Conservation (phyloP, 2,329 filamentous ascomycete genomes). For the Diplocarpon mali region DNA sequence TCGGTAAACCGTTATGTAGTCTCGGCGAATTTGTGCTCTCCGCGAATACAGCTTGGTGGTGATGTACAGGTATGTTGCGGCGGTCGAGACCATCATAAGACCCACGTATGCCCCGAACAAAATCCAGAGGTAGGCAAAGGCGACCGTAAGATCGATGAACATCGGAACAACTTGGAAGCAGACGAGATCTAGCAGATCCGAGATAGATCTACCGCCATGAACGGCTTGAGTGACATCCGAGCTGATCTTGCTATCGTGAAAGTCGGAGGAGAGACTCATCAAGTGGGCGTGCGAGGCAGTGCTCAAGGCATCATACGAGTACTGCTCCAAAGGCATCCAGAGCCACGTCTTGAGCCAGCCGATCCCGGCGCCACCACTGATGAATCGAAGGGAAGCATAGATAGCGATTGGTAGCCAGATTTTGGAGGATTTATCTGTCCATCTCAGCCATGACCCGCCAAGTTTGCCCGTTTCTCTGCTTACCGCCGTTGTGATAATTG, state of each 20-base stretch:
- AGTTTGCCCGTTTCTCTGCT: neutral
- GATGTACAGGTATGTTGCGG: conserved; percentile 40
- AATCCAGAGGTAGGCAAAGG: conserved; percentile 47
- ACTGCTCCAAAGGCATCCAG: conserved; percentile 44
- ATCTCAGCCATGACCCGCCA: too few relatives aligned
- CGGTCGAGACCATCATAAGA: conserved; percentile 35
- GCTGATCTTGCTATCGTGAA: conserved; percentile 54
- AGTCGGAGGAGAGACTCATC: conserved; percentile 59
- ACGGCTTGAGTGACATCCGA: conserved; percentile 54
- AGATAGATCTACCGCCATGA: conserved; percentile 50
- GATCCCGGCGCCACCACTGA: conserved; percentile 41
- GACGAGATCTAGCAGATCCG: conserved; percentile 46
- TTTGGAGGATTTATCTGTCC: conserved; percentile 22
- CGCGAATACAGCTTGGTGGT: conserved; percentile 30
- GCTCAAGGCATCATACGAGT: conserved; percentile 45
- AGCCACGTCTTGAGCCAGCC: conserved; percentile 38
- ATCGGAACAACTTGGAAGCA: conserved; percentile 51
- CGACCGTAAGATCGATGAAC: conserved; percentile 48
- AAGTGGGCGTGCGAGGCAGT: conserved; percentile 55
- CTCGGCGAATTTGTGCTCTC: conserved; percentile 26
- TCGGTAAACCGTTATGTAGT: conserved; percentile 25
- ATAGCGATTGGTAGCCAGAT: conserved; percentile 42
- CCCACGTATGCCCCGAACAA: conserved; percentile 53
- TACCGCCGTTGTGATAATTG: conserved; percentile 28
- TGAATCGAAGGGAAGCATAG: conserved; percentile 38